Conservation (phyloP, 305 asterid genomes). For the Plantago rigida region DNA sequence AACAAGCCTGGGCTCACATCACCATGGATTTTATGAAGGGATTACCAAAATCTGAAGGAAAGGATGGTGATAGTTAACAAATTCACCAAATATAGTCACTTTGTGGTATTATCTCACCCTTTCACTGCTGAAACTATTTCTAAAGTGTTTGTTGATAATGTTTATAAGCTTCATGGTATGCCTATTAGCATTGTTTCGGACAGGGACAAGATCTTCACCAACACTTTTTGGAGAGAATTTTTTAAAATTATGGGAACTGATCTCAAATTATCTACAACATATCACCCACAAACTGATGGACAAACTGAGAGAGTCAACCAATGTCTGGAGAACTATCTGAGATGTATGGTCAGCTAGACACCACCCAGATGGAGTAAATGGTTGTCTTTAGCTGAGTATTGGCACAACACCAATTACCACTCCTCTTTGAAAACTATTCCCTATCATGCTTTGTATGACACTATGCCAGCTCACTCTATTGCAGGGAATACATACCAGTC, state of each 20-base stretch:
- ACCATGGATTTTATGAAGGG: background rate
- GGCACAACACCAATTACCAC: background rate
- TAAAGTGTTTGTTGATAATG: background rate
- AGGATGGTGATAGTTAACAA: background rate
- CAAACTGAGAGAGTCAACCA: background rate
- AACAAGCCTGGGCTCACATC: background rate
- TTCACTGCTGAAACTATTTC: background rate
- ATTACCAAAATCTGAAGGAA: background rate
- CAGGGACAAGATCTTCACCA: background rate
- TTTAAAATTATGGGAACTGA: background rate
- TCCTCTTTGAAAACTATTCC: background rate
- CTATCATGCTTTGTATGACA: too few relatives aligned
- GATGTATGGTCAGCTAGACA: background rate
- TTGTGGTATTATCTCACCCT: background rate
- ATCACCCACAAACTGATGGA: slow-evolving; percentile 14
- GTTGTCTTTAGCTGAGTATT: background rate
- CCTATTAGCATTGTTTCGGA: background rate
- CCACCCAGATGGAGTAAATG: background rate
- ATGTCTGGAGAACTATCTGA: background rate
- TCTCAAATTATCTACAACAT: accelerated
- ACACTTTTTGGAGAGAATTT: background rate
- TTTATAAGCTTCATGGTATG: background rate
- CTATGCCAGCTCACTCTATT: too few relatives aligned
- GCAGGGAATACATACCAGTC: too few relatives aligned
- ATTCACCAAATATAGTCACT: background rate